A percentile compares a stretch with the other conserved stretches of the same genome.
Evolutionary conservation across 1,284 basidiomycete species (phyloP).

Genomic region (Apiotrichum laibachii): DNA sequence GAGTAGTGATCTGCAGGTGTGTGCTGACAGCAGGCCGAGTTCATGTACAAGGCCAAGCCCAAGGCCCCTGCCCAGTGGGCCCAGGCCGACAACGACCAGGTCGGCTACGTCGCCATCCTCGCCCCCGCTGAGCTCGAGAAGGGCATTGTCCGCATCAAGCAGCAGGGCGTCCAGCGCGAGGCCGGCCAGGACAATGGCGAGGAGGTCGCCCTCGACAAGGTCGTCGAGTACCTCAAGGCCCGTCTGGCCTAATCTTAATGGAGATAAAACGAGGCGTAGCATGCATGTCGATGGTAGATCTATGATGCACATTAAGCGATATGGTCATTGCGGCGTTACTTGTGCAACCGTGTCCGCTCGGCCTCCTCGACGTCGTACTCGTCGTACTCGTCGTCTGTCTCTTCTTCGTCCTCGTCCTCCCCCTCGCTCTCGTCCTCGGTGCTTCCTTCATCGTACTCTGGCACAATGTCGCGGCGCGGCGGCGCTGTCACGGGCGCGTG

Average conservation of each 20-base stretch:
- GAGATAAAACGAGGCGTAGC: background rate
- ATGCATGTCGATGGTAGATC: background rate
- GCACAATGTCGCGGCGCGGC: slow-evolving; percentile 33
- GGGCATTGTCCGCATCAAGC: slow-evolving; percentile 85
- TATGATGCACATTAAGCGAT: background rate
- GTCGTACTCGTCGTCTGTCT: slow-evolving; percentile 7
- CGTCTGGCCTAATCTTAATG: slow-evolving; percentile 14
- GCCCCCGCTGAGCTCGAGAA: slow-evolving; percentile 80
- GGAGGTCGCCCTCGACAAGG: slow-evolving; percentile 65
- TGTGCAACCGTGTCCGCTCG: background rate
- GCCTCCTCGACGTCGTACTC: slow-evolving; percentile 14
- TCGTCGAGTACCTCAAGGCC: slow-evolving; percentile 63
- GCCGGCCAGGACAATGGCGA: slow-evolving; percentile 61
- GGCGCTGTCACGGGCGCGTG: slow-evolving; percentile 14
- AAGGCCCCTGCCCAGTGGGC: slow-evolving; percentile 84
- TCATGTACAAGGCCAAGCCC: slow-evolving; percentile 87
- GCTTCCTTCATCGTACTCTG: slow-evolving; percentile 38
- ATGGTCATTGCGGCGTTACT: background rate
- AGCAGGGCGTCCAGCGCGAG: slow-evolving; percentile 76
- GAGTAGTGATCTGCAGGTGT: slow-evolving; percentile 16
- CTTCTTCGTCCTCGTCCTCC: slow-evolving; percentile 6
- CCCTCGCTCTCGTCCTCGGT: slow-evolving; percentile 28
- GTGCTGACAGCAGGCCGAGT: slow-evolving; percentile 67
- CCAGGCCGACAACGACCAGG: slow-evolving; percentile 85
- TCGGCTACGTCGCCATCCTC: slow-evolving; percentile 86